Percentiles rank a stretch among this genome's conserved stretches.
phyloP scores from a whole-genome alignment of 1,284 basidiomycete genomes.

The Puccinia triticina region DNA sequence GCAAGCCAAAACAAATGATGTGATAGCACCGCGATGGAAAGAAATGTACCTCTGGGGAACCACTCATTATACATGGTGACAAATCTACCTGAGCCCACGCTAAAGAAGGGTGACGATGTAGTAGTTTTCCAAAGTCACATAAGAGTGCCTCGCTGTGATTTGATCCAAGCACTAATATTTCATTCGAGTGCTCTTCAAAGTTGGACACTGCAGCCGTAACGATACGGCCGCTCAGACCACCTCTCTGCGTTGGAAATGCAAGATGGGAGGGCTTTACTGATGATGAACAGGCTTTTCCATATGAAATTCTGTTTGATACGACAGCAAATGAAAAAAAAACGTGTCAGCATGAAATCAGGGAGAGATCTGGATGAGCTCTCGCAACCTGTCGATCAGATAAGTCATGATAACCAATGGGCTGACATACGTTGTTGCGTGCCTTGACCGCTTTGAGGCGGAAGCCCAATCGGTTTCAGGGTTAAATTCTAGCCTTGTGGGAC shows the following conservation, averaged over 20 bases:
- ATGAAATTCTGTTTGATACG: neutral
- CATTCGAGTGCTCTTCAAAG: neutral
- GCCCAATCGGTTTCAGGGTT: neutral
- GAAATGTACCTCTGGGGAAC: neutral
- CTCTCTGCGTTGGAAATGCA: neutral
- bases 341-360: neutral
- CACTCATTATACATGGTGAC: neutral
- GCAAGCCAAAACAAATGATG: neutral
- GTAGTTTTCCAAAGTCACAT: neutral
- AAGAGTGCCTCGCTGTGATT: neutral
- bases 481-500: slow-evolving; percentile 17
- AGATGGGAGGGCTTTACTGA: neutral
- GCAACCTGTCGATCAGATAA: neutral
- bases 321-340: neutral
- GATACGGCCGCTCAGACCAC: neutral
- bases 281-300: neutral
- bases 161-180: neutral
- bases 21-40: neutral
- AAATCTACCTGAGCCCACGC: neutral
- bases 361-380: neutral
- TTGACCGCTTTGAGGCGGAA: neutral
- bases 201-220: neutral
- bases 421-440: slow-evolving; percentile 2
- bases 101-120: neutral
- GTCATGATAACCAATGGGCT: neutral